phyloP scores from a whole-genome alignment of 78 protist species.

The Dictyostelium capitatum region DNA sequence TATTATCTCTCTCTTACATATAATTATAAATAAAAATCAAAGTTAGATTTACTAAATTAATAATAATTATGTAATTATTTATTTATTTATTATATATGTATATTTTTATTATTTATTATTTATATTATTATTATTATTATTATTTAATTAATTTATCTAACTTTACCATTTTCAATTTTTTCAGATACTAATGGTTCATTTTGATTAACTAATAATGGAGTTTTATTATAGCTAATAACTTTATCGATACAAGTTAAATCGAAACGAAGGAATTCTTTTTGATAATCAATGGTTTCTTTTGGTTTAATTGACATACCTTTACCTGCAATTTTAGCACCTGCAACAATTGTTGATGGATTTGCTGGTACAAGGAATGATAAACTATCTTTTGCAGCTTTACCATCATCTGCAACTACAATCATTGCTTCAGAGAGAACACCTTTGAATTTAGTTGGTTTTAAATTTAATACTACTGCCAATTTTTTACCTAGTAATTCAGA shows the following conservation, averaged over 20 bases:
- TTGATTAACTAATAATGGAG: not conserved
- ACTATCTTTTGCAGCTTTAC: conserved; percentile 29
- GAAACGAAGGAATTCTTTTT: conserved; percentile 54
- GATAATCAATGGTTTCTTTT: conserved; percentile 50
- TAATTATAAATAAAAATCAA: too few species aligned
- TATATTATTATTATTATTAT: not conserved
- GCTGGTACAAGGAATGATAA: conserved; percentile 20
- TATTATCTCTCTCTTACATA: not conserved
- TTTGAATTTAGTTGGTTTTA: conserved; percentile 88
- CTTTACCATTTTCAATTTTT: conserved; percentile 16
- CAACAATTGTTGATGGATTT: not conserved
- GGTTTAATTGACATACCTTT: conserved; percentile 51
- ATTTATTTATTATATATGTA: not conserved
- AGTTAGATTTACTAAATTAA: too few species aligned
- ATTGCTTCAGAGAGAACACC: conserved; percentile 84
- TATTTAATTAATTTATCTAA: conserved; percentile 22
- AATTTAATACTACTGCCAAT: conserved; percentile 55
- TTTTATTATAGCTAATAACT: conserved; percentile 10
- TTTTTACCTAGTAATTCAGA: conserved; percentile 29
- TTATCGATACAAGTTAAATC: conserved; percentile 34
- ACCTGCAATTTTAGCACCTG: conserved; percentile 48
- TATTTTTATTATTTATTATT: not conserved
- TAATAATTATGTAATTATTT: too few species aligned
- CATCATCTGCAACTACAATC: conserved; percentile 82
- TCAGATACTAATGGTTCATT: conserved; percentile 8